phyloP scores from a whole-genome alignment of 2,329 filamentous ascomycete genomes.

The Aspergillus awamori region DNA sequence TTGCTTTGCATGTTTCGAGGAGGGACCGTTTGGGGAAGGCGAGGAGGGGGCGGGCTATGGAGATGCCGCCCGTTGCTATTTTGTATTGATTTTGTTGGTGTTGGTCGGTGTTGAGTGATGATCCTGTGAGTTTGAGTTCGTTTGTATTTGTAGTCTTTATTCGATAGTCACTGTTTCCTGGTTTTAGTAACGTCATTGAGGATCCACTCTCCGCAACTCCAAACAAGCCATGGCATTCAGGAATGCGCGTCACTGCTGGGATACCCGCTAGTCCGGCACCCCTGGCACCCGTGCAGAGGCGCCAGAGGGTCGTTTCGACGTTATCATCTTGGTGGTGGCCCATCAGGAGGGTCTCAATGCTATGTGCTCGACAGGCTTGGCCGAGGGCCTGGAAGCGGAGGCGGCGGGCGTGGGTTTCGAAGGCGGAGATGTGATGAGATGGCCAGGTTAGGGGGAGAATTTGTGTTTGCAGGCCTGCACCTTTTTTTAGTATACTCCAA shows the following conservation, averaged over 20 bases:
- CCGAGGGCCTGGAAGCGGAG: constrained; percentile 75
- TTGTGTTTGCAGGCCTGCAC: constrained; percentile 36
- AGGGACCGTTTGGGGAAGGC: constrained; percentile 69
- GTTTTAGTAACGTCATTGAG: constrained; percentile 29
- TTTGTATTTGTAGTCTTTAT: constrained; percentile 2
- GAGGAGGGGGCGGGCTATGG: constrained; percentile 43
- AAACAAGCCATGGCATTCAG: constrained; percentile 77
- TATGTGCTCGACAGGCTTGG: constrained; percentile 54
- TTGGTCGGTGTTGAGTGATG: not conserved
- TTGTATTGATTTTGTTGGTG: not conserved
- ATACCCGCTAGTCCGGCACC: constrained; percentile 76
- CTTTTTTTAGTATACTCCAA: too few relatives aligned
- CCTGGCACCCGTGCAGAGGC: constrained; percentile 68
- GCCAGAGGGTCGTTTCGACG: constrained; percentile 84
- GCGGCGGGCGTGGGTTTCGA: constrained; percentile 76
- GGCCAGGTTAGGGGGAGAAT: constrained; percentile 58
- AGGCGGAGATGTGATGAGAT: constrained; percentile 51
- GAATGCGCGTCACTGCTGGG: constrained; percentile 66
- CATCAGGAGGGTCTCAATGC: constrained; percentile 67
- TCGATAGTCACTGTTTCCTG: not conserved
- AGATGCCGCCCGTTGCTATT: constrained; percentile 40
- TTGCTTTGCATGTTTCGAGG: constrained; percentile 65
- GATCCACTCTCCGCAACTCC: constrained; percentile 69
- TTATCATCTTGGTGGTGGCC: constrained; percentile 91
- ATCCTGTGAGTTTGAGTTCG: not conserved